A percentile compares a stretch with the other conserved stretches of the same genome.
phyloP scores from a whole-genome alignment of 305 asterid genomes.

The Petunia hybrid region DNA sequence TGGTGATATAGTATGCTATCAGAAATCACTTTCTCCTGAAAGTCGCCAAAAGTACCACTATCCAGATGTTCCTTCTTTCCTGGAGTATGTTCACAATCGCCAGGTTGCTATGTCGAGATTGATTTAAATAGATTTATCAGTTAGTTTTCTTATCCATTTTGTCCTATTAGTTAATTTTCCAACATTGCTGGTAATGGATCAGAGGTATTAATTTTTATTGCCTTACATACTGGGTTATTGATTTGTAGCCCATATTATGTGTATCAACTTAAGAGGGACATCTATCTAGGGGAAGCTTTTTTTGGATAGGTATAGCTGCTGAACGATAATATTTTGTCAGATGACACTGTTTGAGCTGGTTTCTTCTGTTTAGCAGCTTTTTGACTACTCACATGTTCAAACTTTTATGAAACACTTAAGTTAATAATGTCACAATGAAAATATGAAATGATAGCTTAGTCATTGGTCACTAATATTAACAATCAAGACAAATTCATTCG shows the following conservation, averaged over 20 bases:
- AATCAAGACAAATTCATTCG: background rate
- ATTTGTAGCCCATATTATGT: background rate
- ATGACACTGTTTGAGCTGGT: background rate
- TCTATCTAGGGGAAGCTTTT: background rate
- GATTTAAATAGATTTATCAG: slow-evolving; percentile 6
- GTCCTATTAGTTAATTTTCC: slow-evolving; percentile 9
- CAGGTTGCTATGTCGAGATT: slow-evolving; percentile 43
- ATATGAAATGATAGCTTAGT: background rate
- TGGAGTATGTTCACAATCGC: slow-evolving; percentile 56
- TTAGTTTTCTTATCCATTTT: slow-evolving; percentile 5
- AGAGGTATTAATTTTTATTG: background rate
- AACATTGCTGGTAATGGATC: slow-evolving; percentile 25
- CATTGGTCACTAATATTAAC: background rate
- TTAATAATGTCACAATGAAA: background rate
- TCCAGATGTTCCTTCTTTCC: slow-evolving; percentile 64
- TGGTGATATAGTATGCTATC: slow-evolving; percentile 70
- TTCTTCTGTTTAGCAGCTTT: slow-evolving; percentile 12
- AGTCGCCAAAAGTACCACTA: slow-evolving; percentile 46
- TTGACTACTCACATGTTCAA: background rate
- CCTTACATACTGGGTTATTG: slow-evolving; percentile 12
- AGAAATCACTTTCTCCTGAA: slow-evolving; percentile 50
- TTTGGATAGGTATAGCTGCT: background rate
- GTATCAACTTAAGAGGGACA: slow-evolving; percentile 4
- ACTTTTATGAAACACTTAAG: background rate
- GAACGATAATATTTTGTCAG: background rate